Evolutionary conservation across 768 basidiomycete species (phyloP).

Genomic region (button mushroom (Agaricus bisporus)): DNA sequence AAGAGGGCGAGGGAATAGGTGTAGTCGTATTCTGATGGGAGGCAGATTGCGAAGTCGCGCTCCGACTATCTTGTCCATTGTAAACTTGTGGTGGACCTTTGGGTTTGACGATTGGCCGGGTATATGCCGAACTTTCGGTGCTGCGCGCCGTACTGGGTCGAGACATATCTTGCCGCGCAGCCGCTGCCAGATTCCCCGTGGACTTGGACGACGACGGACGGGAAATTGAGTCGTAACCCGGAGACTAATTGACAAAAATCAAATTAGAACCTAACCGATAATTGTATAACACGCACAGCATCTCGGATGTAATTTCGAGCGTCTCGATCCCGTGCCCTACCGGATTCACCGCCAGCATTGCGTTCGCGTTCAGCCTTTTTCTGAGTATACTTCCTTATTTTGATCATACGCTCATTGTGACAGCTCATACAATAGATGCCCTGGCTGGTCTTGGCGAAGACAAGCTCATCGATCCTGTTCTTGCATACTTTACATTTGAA

Average conservation of each 20-base stretch:
- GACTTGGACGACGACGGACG: constrained; percentile 12
- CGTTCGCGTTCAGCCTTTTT: constrained; percentile 69
- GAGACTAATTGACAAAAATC: constrained; percentile 3
- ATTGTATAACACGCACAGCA: constrained; percentile 31
- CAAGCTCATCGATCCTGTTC: constrained; percentile 93
- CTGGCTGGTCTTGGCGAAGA: constrained; percentile 96
- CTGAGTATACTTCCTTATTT: constrained; percentile 86
- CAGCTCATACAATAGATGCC: constrained; percentile 99
- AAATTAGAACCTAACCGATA: background rate
- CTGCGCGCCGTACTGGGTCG: constrained; percentile 18
- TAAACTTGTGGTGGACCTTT: constrained; percentile 26
- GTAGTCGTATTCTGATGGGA: constrained; percentile 11
- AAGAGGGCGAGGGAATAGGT: constrained; percentile 1
- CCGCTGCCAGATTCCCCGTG: constrained; percentile 5
- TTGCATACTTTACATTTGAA: constrained; percentile 97
- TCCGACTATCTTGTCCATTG: constrained; percentile 17
- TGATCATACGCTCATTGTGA: constrained; percentile 95
- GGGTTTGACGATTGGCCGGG: constrained; percentile 20
- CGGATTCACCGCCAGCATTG: constrained; percentile 36
- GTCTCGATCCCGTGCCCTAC: constrained; percentile 35
- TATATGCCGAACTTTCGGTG: constrained; percentile 6
- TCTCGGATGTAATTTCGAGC: constrained; percentile 32
- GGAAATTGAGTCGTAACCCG: constrained; percentile 2
- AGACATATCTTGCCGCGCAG: constrained; percentile 10
- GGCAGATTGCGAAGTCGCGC: constrained; percentile 11